phyloP scores from a whole-genome alignment of 257 asterid species.

The Scutellaria galericulata region DNA sequence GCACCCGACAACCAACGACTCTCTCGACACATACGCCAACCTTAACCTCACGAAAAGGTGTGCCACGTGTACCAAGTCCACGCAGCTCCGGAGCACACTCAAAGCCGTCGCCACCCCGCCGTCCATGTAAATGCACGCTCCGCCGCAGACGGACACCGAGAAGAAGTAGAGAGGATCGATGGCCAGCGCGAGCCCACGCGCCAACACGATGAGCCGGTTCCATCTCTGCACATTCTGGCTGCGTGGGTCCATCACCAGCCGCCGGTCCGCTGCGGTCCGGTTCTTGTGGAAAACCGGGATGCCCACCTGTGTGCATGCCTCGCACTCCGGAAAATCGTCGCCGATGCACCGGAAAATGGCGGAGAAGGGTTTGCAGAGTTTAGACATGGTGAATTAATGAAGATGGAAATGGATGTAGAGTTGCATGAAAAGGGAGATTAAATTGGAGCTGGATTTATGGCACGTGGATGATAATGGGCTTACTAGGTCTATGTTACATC shows the following conservation, averaged over 20 bases:
- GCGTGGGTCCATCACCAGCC: constrained; percentile 55
- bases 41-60: constrained; percentile 67
- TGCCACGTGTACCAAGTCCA: constrained; percentile 57
- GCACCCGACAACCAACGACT: constrained; percentile 65
- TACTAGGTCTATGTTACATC: too few relatives aligned
- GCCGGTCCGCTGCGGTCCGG: constrained; percentile 32
- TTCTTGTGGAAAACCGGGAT: background rate
- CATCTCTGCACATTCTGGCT: constrained; percentile 57
- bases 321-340: background rate
- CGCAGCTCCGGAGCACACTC: constrained; percentile 53
- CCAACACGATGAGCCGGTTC: constrained; percentile 62
- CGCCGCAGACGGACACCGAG: constrained; percentile 46
- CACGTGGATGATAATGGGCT: too few relatives aligned
- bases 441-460: too few relatives aligned
- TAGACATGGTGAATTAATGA: background rate
- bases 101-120: constrained; percentile 49
- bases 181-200: constrained; percentile 66
- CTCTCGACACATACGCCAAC: constrained; percentile 60
- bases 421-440: too few relatives aligned
- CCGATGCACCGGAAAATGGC: constrained; percentile 11
- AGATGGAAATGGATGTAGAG: background rate
- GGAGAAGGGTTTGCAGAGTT: constrained; percentile 3
- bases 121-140: constrained; percentile 52
- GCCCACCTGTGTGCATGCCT: background rate
- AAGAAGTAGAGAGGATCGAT: constrained; percentile 66